Evolutionary conservation across 371 early-diverging fungal genomes (phyloP).

Genomic region (Mucor lusitanicus): DNA sequence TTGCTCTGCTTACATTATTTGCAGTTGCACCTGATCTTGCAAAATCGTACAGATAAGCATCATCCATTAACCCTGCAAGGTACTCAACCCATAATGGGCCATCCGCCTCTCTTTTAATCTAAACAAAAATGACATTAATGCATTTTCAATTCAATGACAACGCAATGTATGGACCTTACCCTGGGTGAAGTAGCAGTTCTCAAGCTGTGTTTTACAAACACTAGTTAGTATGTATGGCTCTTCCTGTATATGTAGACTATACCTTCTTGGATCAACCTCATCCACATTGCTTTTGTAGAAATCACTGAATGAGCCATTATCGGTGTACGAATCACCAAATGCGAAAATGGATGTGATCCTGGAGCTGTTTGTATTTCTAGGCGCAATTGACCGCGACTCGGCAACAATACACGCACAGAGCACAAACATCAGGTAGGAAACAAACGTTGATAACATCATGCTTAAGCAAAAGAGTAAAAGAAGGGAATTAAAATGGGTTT

Average conservation of each 20-base stretch:
- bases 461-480: not conserved
- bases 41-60: constrained; percentile 12
- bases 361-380: not conserved
- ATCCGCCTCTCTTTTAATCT: constrained; percentile 9
- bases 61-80: not conserved
- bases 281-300: constrained; percentile 1
- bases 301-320: constrained; percentile 5
- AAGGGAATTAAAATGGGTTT: not conserved
- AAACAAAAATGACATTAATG: not conserved
- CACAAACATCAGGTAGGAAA: not conserved
- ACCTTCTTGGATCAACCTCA: not conserved
- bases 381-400: not conserved
- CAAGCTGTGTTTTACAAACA: not conserved
- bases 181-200: not conserved
- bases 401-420: not conserved
- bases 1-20: constrained; percentile 11
- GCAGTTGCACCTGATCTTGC: constrained; percentile 20
- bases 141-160: not conserved
- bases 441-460: not conserved
- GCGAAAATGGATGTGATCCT: not conserved
- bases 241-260: not conserved
- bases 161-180: not conserved
- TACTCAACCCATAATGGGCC: constrained; percentile 25
- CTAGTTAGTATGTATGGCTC: not conserved
- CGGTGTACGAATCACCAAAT: constrained; percentile 27